A percentile compares a stretch with the other conserved stretches of the same genome.
These are phyloP conservation scores for Cucurbitaria berberidis DNA, from an alignment of 2,329 filamentous ascomycete genomes.

Conservation along the genomic window DNA sequence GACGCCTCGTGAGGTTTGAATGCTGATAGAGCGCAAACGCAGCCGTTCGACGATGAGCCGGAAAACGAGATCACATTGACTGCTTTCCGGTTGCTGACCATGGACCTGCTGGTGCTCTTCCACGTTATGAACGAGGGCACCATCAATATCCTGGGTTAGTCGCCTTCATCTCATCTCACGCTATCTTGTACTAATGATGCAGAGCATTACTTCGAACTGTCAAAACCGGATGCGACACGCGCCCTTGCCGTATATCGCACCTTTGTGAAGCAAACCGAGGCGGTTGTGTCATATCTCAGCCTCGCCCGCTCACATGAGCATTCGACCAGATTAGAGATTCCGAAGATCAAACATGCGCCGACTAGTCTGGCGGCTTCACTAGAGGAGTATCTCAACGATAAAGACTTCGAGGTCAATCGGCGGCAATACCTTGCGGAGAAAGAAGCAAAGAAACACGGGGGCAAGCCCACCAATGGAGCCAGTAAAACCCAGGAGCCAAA, in stretches of 20 bases:
- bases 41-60: slow-evolving; percentile 85
- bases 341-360: slow-evolving; percentile 95
- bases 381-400: slow-evolving; percentile 92
- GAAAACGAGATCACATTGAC: slow-evolving; percentile 97
- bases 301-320: slow-evolving; percentile 89
- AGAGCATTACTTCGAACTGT: slow-evolving; percentile 99
- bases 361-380: slow-evolving; percentile 87
- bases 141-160: slow-evolving; percentile 90
- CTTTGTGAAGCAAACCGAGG: slow-evolving; percentile 90
- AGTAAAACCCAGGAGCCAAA: slow-evolving; percentile 48
- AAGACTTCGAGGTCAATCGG: slow-evolving; percentile 92
- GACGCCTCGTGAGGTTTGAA: neutral
- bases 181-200: slow-evolving; percentile 22
- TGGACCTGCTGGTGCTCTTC: slow-evolving; percentile 88
- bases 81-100: slow-evolving; percentile 87
- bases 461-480: slow-evolving; percentile 47
- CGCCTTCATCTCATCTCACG: neutral
- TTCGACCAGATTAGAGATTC: slow-evolving; percentile 90
- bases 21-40: slow-evolving; percentile 9
- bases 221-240: slow-evolving; percentile 87
- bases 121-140: slow-evolving; percentile 96
- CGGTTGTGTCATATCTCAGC: slow-evolving; percentile 87
- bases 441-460: slow-evolving; percentile 68
- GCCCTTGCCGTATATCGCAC: slow-evolving; percentile 90
- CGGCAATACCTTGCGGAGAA: slow-evolving; percentile 90